Conservation (phyloP, 768 basidiomycete genomes). For the Pisolithus marmoratus region DNA sequence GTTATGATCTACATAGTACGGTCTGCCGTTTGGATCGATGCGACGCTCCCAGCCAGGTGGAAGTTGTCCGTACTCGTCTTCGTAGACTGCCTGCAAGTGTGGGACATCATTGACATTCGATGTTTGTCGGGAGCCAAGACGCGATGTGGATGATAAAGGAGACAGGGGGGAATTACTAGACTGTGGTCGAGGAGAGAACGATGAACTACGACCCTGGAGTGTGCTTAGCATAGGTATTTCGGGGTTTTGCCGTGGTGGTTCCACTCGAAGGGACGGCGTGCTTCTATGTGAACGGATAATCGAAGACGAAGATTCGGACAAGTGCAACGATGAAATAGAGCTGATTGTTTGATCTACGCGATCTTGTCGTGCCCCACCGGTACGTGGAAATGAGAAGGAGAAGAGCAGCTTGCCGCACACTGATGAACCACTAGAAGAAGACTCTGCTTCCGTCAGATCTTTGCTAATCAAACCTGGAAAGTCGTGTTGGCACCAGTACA, state of each 20-base stretch:
- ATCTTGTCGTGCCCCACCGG: slow-evolving; percentile 16
- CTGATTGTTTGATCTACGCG: slow-evolving; percentile 12
- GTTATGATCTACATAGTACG: slow-evolving; percentile 87
- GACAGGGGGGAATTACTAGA: slow-evolving; percentile 12
- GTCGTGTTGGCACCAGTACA: slow-evolving; percentile 1
- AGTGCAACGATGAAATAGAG: slow-evolving; percentile 12
- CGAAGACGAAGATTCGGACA: slow-evolving; percentile 8
- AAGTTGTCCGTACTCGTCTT: slow-evolving; percentile 58
- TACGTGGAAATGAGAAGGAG: slow-evolving; percentile 42
- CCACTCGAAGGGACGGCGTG: slow-evolving; percentile 16
- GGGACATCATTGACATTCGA: slow-evolving; percentile 2
- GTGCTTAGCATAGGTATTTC: slow-evolving; percentile 16
- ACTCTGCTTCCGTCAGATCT: slow-evolving; percentile 36
- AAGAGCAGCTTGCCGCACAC: slow-evolving; percentile 84
- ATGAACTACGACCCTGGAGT: slow-evolving; percentile 5
- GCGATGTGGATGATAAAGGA: slow-evolving; percentile 6
- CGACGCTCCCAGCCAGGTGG: slow-evolving; percentile 84
- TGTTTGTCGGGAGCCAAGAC: slow-evolving; percentile 3
- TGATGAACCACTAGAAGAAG: slow-evolving; percentile 27
- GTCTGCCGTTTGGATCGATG: slow-evolving; percentile 54
- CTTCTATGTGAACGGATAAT: slow-evolving; percentile 17
- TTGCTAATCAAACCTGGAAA: slow-evolving; percentile 41
- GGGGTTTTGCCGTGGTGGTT: slow-evolving; percentile 14
- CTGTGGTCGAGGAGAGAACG: slow-evolving; percentile 9
- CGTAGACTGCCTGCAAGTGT: slow-evolving; percentile 25